Conservation (phyloP, 306 rosid genomes). For the Prunus campanulata region DNA sequence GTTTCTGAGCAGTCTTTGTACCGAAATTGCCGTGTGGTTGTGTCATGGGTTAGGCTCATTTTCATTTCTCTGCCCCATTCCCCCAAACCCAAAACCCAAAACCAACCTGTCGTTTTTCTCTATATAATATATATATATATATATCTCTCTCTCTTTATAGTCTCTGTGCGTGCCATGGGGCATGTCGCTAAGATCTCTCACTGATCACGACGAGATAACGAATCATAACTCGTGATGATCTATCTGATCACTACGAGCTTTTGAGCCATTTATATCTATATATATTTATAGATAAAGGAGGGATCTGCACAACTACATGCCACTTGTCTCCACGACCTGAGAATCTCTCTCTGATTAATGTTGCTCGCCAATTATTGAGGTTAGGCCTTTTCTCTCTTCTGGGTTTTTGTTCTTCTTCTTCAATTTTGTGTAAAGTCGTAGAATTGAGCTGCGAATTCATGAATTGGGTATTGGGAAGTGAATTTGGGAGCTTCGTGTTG, state of each 20-base stretch:
- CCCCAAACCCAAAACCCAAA: not conserved
- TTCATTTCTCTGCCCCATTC: constrained; percentile 4
- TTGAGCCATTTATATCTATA: not conserved
- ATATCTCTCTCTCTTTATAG: not conserved
- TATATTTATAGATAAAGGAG: not conserved
- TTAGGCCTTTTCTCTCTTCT: constrained; percentile 13
- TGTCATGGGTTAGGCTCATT: constrained; percentile 15
- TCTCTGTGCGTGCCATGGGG: too few relatives aligned
- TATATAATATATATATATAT: not conserved
- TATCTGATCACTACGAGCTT: not conserved
- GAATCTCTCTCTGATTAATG: constrained; percentile 18
- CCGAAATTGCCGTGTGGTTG: constrained; percentile 9
- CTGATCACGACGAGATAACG: constrained; percentile 9
- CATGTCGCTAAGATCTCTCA: not conserved
- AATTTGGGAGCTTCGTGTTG: not conserved
- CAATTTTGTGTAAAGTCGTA: not conserved
- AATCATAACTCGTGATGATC: constrained; percentile 2
- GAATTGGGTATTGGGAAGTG: constrained; percentile 1
- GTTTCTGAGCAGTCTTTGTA: not conserved
- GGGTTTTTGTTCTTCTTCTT: not conserved
- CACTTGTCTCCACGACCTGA: not conserved
- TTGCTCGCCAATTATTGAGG: constrained; percentile 22
- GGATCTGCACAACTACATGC: not conserved
- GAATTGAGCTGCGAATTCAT: not conserved
- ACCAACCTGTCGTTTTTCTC: not conserved